Conservation (phyloP, 768 basidiomycete species). For the Suillus subalutaceus region DNA sequence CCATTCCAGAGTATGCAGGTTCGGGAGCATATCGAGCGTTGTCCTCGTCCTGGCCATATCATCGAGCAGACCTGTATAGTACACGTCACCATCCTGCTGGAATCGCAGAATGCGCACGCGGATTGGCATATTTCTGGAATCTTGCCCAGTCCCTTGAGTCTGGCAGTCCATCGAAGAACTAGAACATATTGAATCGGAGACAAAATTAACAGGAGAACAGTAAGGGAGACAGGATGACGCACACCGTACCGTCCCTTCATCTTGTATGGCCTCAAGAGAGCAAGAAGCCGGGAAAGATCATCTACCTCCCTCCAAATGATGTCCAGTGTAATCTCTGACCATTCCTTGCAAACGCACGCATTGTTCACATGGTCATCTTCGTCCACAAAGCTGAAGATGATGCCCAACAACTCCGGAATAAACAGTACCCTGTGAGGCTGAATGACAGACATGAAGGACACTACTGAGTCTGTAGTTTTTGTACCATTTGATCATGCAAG, state of each 20-base stretch:
- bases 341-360: constrained; percentile 58
- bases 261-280: constrained; percentile 50
- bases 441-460: neutral
- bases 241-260: constrained; percentile 23
- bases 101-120: constrained; percentile 47
- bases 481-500: neutral
- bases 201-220: neutral
- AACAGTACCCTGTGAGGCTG: constrained; percentile 39
- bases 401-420: constrained; percentile 63
- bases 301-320: constrained; percentile 59
- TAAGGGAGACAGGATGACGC: constrained; percentile 19
- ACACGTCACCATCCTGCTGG: constrained; percentile 15
- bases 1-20: constrained; percentile 56
- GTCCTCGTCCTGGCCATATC: constrained; percentile 60
- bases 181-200: neutral
- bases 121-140: constrained; percentile 55
- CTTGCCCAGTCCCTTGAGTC: constrained; percentile 55
- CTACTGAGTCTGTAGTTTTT: neutral
- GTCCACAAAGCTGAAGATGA: constrained; percentile 55
- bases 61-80: constrained; percentile 38
- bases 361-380: constrained; percentile 42
- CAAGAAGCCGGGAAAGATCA: constrained; percentile 48
- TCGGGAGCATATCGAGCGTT: constrained; percentile 55
- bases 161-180: constrained; percentile 47
- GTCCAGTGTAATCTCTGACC: constrained; percentile 62